Evolutionary conservation across 805 yeast genomes (phyloP).

Genomic region (Wickerhamiella musiphila): DNA sequence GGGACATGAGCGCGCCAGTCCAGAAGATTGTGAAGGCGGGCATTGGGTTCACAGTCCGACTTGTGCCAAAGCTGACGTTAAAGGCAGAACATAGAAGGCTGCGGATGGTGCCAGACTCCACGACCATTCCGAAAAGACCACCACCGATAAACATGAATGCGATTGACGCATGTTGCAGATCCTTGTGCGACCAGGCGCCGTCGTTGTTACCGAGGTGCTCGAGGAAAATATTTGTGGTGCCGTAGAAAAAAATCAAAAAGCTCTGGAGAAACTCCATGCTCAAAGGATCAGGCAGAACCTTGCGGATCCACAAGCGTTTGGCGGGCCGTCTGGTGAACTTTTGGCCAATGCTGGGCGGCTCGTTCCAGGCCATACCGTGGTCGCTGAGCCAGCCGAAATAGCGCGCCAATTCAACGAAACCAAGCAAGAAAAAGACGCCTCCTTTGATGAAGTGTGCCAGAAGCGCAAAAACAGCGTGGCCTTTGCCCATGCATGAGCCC

Average conservation of each 20-base stretch:
- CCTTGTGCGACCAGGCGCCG: slow-evolving; percentile 80
- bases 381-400: slow-evolving; percentile 66
- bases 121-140: slow-evolving; percentile 76
- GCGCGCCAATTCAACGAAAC: slow-evolving; percentile 66
- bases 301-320: slow-evolving; percentile 12
- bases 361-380: slow-evolving; percentile 87
- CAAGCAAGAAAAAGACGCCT: slow-evolving; percentile 64
- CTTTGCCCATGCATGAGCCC: slow-evolving; percentile 54
- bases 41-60: slow-evolving; percentile 80
- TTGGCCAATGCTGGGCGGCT: slow-evolving; percentile 11
- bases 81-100: slow-evolving; percentile 13
- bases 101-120: slow-evolving; percentile 35
- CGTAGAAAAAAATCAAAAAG: slow-evolving; percentile 68
- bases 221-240: slow-evolving; percentile 72
- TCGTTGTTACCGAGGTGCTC: slow-evolving; percentile 72
- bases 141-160: slow-evolving; percentile 86
- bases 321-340: no score
- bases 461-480: slow-evolving; percentile 50
- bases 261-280: slow-evolving; percentile 81
- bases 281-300: slow-evolving; percentile 27
- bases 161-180: slow-evolving; percentile 75
- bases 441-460: slow-evolving; percentile 95
- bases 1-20: slow-evolving; percentile 94
- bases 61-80: slow-evolving; percentile 7
- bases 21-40: slow-evolving; percentile 86